phyloP scores from a whole-genome alignment of 306 rosid genomes.

The Quercus dentata region DNA sequence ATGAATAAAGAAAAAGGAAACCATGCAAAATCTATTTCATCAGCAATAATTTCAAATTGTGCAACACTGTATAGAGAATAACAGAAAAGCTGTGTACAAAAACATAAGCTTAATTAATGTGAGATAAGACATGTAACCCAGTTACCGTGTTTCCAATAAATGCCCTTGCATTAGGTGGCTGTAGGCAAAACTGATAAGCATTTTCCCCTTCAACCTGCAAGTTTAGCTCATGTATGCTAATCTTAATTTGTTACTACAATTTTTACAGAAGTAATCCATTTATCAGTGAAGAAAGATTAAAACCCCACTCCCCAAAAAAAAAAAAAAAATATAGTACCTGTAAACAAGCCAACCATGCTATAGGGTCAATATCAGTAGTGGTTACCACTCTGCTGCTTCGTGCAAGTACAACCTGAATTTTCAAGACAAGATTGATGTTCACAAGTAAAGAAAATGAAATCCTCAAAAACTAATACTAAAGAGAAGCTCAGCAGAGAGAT shows the following conservation, averaged over 20 bases:
- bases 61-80: constrained; percentile 6
- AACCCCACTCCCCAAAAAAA: no score
- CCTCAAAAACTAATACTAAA: neutral
- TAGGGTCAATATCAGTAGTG: constrained; percentile 62
- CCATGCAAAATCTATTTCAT: neutral
- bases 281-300: neutral
- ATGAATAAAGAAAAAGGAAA: neutral
- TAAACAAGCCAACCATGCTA: constrained; percentile 74
- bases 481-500: neutral
- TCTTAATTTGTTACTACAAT: neutral
- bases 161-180: constrained; percentile 87
- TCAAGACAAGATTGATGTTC: neutral
- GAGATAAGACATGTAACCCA: neutral
- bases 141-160: constrained; percentile 93
- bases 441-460: neutral
- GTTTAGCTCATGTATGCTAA: constrained; percentile 16
- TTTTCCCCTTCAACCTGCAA: constrained; percentile 71
- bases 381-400: constrained; percentile 87
- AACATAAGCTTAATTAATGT: neutral
- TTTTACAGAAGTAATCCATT: neutral
- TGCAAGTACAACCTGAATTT: constrained; percentile 85
- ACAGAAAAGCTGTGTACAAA: neutral
- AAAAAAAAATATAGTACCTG: constrained; percentile 57
- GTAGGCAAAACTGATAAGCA: constrained; percentile 84
- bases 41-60: neutral